phyloP scores from a whole-genome alignment of 441 rosid species.

The Populus tomentosa region DNA sequence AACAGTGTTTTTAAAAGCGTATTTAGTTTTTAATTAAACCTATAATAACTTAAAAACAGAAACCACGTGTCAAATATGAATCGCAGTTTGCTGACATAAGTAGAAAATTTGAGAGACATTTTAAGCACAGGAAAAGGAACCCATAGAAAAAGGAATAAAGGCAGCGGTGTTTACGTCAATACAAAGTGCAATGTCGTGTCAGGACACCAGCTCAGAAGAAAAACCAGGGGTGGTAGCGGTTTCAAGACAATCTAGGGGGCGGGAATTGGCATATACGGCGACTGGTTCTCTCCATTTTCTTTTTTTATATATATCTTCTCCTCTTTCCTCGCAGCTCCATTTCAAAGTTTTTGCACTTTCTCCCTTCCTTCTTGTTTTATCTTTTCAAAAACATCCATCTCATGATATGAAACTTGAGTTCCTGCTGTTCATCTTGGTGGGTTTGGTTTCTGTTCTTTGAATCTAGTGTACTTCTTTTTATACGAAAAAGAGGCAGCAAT shows the following conservation, averaged over 20 bases:
- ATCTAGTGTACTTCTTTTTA: neutral
- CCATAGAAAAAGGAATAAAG: too few species aligned
- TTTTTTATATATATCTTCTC: too few species aligned
- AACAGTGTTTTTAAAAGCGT: too few species aligned
- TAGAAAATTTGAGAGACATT: too few species aligned
- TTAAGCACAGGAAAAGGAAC: too few species aligned
- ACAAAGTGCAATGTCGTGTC: neutral
- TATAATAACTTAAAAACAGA: too few species aligned
- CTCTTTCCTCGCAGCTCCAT: neutral
- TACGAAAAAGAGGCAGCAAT: neutral
- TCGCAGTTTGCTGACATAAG: too few species aligned
- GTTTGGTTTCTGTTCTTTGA: neutral
- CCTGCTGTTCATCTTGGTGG: conserved; percentile 1
- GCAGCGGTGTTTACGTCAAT: too few species aligned
- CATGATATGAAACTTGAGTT: neutral
- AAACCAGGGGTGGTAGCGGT: conserved; percentile 36
- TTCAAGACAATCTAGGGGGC: conserved; percentile 44
- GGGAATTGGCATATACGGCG: conserved; percentile 9
- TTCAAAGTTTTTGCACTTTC: neutral
- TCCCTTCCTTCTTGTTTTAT: too few species aligned
- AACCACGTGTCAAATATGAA: too few species aligned
- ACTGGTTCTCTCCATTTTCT: neutral
- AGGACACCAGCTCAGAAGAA: neutral
- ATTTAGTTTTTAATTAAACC: too few species aligned
- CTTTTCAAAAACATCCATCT: neutral